Evolutionary conservation across 2,329 filamentous ascomycete genomes (phyloP), one percentile per base, ranked within the genome.

Genomic region (Rhytidhysteron rufulum): DNA sequence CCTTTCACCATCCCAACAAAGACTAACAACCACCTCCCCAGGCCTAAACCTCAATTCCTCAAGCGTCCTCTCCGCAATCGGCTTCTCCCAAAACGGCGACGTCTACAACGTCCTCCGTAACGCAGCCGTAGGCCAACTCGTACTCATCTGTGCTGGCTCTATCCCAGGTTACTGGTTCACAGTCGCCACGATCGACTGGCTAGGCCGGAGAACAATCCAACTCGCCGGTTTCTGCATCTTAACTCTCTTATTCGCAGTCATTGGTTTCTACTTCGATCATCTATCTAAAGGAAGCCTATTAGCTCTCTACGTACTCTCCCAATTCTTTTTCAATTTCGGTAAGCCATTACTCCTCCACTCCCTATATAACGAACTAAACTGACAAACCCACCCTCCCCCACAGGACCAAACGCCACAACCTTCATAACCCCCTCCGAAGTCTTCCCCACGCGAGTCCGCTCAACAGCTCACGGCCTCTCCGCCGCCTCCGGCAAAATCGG

Each of bases 101-200:
- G 77, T 84, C 18, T 88, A 88, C 67, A 65, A 85, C 49, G 73
- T 72, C 57, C 72, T 87, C 47, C 80, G 82, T 69, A 85, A 84
- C 64, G 86, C 81, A 4, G 83, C 85, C 36, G 74, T 87, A 21
- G 85, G 85, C n/a, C 88, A 88, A 67, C 66, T 88, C 51, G 86
- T 88, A 53, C 75, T 88, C 35, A 80, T 88, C 49, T 78, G 83
- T 36, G 85, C 85, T 5, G 85, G 85, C 41, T 82, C 85, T 40
- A 85, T 88, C 17, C 85, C 85, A 0, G 85, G 85, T 10, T 88
- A 88, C 71, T 88, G 84, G 85, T 76, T 46, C 38, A 48, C 48
- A 7, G 45, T 48, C 10, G 45, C 43, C 19, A 46, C 77, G 1
- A 78, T 87, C 36, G 85, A 88, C 63, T 85, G 75, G 2, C 53